Evolutionary conservation across 176 grass and related monocot genomes (phyloP).

Genomic region (Juncus inflexus): DNA sequence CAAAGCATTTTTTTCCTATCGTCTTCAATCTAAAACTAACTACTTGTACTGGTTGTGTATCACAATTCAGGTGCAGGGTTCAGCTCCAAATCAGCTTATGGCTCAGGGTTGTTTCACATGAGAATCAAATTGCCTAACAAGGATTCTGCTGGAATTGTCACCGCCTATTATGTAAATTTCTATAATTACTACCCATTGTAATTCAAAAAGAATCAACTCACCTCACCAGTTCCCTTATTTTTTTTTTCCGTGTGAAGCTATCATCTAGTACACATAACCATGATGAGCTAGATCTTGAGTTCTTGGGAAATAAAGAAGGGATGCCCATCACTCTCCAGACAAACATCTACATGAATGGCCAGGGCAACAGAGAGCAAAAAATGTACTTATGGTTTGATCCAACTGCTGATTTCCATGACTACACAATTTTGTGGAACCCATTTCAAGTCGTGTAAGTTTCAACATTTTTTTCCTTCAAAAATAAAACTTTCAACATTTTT

Average conservation of each 20-base stretch:
- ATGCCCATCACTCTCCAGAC: constrained; percentile 54
- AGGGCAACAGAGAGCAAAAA: constrained; percentile 47
- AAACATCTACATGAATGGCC: constrained; percentile 57
- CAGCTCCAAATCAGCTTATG: constrained; percentile 44
- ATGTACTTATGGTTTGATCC: constrained; percentile 68
- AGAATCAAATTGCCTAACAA: constrained; percentile 53
- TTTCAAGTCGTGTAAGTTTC: constrained; percentile 55
- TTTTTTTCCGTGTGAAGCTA: constrained; percentile 11
- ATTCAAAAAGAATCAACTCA: neutral
- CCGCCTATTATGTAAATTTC: constrained; percentile 52
- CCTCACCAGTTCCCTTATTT: neutral
- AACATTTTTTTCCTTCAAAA: too few relatives aligned
- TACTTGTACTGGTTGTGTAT: neutral
- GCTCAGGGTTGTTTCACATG: constrained; percentile 62
- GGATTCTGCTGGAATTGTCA: constrained; percentile 59
- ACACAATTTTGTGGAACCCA: constrained; percentile 79
- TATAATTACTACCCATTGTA: neutral
- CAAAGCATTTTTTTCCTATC: too few relatives aligned
- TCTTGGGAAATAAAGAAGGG: constrained; percentile 54
- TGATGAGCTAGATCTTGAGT: constrained; percentile 73
- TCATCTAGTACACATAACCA: constrained; percentile 18
- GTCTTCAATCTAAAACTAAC: too few relatives aligned
- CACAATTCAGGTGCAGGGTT: constrained; percentile 49
- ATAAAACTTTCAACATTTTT: neutral
- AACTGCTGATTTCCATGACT: constrained; percentile 62